These are phyloP conservation scores for Clavispora asparagi DNA, from an alignment of 805 yeast species.

Conservation along the genomic window DNA sequence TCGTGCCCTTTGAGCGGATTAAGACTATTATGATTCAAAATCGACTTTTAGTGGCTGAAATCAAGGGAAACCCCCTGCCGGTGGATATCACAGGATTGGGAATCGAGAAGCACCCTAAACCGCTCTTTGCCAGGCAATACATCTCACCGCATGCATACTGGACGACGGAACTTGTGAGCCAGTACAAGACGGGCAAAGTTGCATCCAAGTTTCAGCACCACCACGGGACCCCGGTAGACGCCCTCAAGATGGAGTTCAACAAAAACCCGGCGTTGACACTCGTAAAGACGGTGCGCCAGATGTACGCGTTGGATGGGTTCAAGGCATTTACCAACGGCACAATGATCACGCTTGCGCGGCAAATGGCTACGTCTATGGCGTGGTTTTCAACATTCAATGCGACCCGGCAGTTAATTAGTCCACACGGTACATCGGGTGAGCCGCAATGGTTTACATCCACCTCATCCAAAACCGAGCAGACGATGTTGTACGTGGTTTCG, in stretches of 20 bases:
- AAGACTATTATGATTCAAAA: conserved; percentile 79
- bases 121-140: conserved; percentile 27
- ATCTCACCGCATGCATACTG: conserved; percentile 40
- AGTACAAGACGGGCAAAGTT: conserved; percentile 18
- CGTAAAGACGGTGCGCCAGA: conserved; percentile 52
- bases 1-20: conserved; percentile 87
- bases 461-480: conserved; percentile 31
- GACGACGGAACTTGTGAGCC: conserved; percentile 29
- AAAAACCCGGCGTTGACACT: conserved; percentile 51
- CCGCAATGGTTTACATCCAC: conserved; percentile 43
- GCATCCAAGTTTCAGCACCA: conserved; percentile 20
- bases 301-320: conserved; percentile 67
- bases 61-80: conserved; percentile 15
- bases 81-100: conserved; percentile 25
- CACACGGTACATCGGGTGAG: conserved; percentile 30
- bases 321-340: conserved; percentile 81
- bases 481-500: conserved; percentile 55
- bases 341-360: conserved; percentile 76
- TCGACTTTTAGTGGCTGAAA: conserved; percentile 27
- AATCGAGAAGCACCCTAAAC: conserved; percentile 19
- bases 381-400: conserved; percentile 81
- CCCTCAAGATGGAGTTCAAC: conserved; percentile 31
- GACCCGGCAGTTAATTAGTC: conserved; percentile 64
- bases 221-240: conserved; percentile 6
- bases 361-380: conserved; percentile 70